Conservation (phyloP, 139 green algal species). For the Coelastrella sp. region DNA sequence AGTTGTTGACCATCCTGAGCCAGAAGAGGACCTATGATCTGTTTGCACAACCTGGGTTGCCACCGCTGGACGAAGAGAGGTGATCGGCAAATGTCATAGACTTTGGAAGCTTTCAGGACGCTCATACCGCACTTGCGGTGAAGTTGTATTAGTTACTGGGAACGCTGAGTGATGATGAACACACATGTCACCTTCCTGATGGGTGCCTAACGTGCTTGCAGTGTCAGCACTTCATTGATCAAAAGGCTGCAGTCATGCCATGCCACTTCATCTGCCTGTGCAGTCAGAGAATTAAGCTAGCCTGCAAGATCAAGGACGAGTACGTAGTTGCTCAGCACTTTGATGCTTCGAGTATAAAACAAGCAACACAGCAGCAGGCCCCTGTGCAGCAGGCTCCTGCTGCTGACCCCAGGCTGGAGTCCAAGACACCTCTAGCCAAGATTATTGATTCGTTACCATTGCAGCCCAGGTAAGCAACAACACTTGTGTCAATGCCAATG, state of each 20-base stretch:
- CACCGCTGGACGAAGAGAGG: constrained; percentile 72
- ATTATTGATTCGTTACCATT: constrained; percentile 79
- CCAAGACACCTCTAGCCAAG: constrained; percentile 68
- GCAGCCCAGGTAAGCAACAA: constrained; percentile 42
- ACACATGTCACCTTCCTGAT: too few relatives aligned
- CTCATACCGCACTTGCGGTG: too few relatives aligned
- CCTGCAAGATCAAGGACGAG: constrained; percentile 72
- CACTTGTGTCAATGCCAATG: neutral
- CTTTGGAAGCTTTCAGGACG: too few relatives aligned
- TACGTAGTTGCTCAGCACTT: constrained; percentile 58
- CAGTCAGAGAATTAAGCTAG: constrained; percentile 81
- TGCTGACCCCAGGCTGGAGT: constrained; percentile 53
- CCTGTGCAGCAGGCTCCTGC: neutral
- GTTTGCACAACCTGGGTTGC: constrained; percentile 76
- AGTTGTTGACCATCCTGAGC: constrained; percentile 76
- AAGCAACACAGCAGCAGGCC: neutral
- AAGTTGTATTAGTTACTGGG: too few relatives aligned
- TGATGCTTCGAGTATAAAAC: constrained; percentile 5
- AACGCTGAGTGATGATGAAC: too few relatives aligned
- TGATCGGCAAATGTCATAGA: too few relatives aligned
- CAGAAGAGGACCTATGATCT: constrained; percentile 91
- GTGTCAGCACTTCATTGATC: too few relatives aligned
- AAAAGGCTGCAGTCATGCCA: too few relatives aligned
- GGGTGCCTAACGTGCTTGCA: too few relatives aligned
- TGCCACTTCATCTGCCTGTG: too few relatives aligned